Base-by-base conservation (phyloP, 441 rosid genomes). In the Eruca vesicaria region DNA sequence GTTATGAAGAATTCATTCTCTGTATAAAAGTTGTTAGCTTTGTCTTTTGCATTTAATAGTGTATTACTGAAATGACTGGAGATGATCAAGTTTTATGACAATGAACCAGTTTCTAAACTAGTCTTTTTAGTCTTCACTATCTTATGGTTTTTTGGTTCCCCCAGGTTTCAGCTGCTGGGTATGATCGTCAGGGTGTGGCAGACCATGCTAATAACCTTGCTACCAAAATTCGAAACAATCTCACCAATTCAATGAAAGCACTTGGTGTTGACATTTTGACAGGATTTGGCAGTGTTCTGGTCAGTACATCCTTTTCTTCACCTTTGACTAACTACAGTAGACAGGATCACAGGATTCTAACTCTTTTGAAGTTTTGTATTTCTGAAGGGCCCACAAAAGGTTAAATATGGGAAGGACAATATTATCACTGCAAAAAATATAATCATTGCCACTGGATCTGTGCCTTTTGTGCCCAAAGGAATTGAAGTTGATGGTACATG, bases 171-270 rank as follows among this genome's bases (percentile, higher is more conserved):
- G 97, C 97, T 70, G 97, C 97, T 75, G 90, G 97, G 45, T 95
- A 95, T 66, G 93, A 95, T 78, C 89, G 97, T 53, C 95, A 90
- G 77, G 98, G 92, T 69, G 98, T 93, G 73, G 98, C 98, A 36
- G 97, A 92, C 82, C 99, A 92, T 71, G 99, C 99, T n/a, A 95
- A 86, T 74, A 92, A 92, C 72, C 85, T 95, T 48, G 99, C 99
- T 63, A 63, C 97, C 28, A 93, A 88, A 81, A 95, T 95, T 53
- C 90, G 98, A 38, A 90, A 81, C 71, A 95, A 89, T 84, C 87
- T 95, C 69, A 95, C 98, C 50, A 95, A 88, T 80, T 95, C 99
- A 66, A 83, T 95, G 94, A 91, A 89, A 84, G 91, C 98, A 45
- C 84, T 91, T 43, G 99, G 98, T 9, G 98, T 93, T 78, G 98